Conservation (phyloP, 441 rosid genomes). For the Iberis amara region DNA sequence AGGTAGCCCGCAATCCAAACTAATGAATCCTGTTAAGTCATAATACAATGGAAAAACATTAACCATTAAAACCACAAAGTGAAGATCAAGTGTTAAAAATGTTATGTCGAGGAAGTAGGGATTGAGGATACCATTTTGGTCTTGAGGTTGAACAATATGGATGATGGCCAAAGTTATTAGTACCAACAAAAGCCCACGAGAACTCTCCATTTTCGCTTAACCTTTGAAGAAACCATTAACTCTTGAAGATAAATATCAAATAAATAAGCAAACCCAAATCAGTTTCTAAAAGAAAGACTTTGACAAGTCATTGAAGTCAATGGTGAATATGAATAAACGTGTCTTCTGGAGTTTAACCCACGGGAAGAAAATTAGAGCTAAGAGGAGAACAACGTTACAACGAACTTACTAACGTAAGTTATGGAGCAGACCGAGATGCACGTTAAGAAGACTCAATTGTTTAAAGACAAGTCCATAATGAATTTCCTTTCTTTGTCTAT, state of each 20-base stretch:
- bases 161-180: slow-evolving; percentile 12
- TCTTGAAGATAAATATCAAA: neutral
- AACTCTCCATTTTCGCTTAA: slow-evolving; percentile 8
- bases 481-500: no score
- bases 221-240: neutral
- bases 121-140: slow-evolving; percentile 7
- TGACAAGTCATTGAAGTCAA: neutral
- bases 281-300: neutral
- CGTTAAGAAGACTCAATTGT: neutral
- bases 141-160: slow-evolving; percentile 18
- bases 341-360: neutral
- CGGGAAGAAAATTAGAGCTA: no score
- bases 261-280: neutral
- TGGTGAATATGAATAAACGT: neutral
- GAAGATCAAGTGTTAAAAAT: neutral
- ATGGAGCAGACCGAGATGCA: neutral
- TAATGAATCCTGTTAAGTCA: slow-evolving; percentile 15
- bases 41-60: no score
- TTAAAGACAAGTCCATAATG: no score
- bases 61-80: neutral
- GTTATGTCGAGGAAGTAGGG: neutral
- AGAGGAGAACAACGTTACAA: neutral
- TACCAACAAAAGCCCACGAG: neutral
- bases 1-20: slow-evolving; percentile 22
- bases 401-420: neutral